Conservation (phyloP, 2,329 filamentous ascomycete genomes). For the Pleurostoma richardsiae region DNA sequence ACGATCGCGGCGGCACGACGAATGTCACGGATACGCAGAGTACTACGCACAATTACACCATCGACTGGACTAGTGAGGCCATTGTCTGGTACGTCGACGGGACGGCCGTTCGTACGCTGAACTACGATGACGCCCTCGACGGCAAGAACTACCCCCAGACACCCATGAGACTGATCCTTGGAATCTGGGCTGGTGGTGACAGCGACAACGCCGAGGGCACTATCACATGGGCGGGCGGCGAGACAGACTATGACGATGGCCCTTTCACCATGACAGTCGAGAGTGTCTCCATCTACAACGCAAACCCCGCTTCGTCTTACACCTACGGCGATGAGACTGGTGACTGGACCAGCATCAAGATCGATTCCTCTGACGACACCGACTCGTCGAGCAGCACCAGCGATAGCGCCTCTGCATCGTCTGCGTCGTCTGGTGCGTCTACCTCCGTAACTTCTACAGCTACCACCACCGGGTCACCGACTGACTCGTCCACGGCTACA, state of each 20-base stretch:
- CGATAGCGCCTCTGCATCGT: too few species aligned
- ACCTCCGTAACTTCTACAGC: too few species aligned
- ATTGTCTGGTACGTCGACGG: constrained; percentile 64
- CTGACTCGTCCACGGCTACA: too few species aligned
- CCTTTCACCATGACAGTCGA: constrained; percentile 40
- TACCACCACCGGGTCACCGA: too few species aligned
- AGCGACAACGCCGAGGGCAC: constrained; percentile 61
- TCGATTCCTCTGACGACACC: constrained; percentile 13
- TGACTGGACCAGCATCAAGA: constrained; percentile 34
- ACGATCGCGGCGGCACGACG: constrained; percentile 57
- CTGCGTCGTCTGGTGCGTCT: too few species aligned
- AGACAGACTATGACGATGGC: constrained; percentile 35
- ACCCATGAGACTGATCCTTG: constrained; percentile 66
- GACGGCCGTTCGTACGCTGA: constrained; percentile 54
- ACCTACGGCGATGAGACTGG: constrained; percentile 34
- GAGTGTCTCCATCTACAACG: constrained; percentile 35
- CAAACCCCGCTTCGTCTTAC: constrained; percentile 33
- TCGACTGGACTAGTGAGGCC: constrained; percentile 63
- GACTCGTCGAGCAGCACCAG: background rate
- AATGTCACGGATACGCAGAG: constrained; percentile 43
- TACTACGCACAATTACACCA: constrained; percentile 58
- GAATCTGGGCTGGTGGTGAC: constrained; percentile 60
- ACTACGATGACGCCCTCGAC: constrained; percentile 50
- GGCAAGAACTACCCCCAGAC: constrained; percentile 65
- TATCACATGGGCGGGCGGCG: constrained; percentile 64